Conservation (phyloP, 1,284 basidiomycete species). For the Cryptococcus sp. region DNA sequence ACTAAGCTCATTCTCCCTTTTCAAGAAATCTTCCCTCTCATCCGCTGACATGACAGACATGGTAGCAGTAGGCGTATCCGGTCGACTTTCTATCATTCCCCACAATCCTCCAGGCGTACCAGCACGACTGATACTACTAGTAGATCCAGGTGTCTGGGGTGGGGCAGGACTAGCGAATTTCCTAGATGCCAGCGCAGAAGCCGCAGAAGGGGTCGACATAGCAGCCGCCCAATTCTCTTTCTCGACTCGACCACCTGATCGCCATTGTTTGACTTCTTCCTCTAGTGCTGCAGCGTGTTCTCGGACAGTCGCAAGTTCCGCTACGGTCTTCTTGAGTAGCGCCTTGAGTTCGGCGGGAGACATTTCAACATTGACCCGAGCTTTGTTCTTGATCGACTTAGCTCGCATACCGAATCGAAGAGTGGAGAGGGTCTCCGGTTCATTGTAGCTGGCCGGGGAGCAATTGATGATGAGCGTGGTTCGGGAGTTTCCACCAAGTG, state of each 20-base stretch:
- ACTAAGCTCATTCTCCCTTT: constrained; percentile 92
- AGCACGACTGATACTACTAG: constrained; percentile 51
- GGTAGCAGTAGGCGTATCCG: constrained; percentile 49
- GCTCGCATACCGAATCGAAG: constrained; percentile 98
- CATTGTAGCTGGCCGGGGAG: constrained; percentile 95
- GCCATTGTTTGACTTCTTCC: constrained; percentile 87
- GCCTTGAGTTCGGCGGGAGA: constrained; percentile 94
- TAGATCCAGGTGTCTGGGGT: constrained; percentile 56
- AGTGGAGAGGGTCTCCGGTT: constrained; percentile 93
- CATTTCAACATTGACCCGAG: constrained; percentile 95
- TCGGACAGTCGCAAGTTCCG: constrained; percentile 76
- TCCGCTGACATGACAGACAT: constrained; percentile 86
- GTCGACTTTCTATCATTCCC: constrained; percentile 24
- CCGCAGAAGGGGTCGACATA: constrained; percentile 43
- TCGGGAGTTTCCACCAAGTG: constrained; percentile 95
- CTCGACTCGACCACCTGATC: constrained; percentile 80
- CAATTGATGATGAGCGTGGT: constrained; percentile 99
- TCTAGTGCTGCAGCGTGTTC: constrained; percentile 86
- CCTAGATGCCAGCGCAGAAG: constrained; percentile 36
- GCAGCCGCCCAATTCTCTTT: constrained; percentile 70
- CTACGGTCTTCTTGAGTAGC: constrained; percentile 82
- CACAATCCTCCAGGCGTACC: constrained; percentile 65
- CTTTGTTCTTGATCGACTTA: constrained; percentile 99
- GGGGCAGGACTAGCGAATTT: constrained; percentile 59
- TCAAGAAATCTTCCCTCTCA: constrained; percentile 94